These are phyloP conservation scores for Vitis labrusca DNA, from an alignment of 164 flowering plant genomes.

Conservation along the genomic window DNA sequence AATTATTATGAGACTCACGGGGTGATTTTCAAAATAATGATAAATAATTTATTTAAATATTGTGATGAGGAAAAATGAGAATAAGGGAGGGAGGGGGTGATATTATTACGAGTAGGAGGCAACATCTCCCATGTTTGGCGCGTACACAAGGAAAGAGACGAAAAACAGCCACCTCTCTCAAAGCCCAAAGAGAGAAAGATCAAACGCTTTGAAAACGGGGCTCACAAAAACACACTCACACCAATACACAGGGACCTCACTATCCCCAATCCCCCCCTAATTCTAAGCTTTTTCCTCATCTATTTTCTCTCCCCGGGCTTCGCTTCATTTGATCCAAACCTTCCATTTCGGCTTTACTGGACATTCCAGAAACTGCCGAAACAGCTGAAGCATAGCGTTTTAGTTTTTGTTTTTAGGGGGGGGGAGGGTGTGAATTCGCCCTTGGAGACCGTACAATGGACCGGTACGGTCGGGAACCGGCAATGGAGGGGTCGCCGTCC, in stretches of 20 bases:
- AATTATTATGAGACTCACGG: no score
- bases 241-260: background rate
- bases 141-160: conserved; percentile 24
- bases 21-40: no score
- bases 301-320: conserved; percentile 9
- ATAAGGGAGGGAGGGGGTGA: background rate
- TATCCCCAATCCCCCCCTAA: background rate
- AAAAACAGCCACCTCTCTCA: conserved; percentile 3
- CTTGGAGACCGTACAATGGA: conserved; percentile 37
- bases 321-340: conserved; percentile 10
- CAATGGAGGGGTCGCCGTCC: conserved; percentile 35
- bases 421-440: no score
- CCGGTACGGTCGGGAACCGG: conserved; percentile 36
- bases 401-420: no score
- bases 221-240: no score
- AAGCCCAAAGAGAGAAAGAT: conserved; percentile 6
- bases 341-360: background rate
- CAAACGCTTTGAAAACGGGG: conserved; percentile 10
- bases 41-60: no score
- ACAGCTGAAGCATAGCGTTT: background rate
- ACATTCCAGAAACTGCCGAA: background rate
- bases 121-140: conserved; percentile 27
- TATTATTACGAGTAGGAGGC: background rate
- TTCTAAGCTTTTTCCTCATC: conserved; percentile 4
- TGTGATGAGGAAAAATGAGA: background rate